phyloP scores from a whole-genome alignment of 768 basidiomycete species.

The Macrocybe gigantea region DNA sequence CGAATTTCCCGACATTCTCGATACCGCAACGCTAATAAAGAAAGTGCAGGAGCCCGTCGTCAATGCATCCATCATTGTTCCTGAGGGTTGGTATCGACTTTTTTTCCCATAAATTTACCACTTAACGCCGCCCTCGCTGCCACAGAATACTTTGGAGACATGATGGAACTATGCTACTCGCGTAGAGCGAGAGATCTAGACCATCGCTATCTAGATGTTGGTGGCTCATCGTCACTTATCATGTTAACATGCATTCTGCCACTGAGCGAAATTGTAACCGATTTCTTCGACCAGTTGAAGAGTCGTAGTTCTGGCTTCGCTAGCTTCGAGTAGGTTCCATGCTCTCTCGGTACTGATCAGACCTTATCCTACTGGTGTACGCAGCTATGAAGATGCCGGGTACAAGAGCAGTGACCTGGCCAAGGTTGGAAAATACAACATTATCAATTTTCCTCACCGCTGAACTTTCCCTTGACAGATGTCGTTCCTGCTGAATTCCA shows the following conservation, averaged over 20 bases:
- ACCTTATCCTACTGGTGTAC: constrained; percentile 1
- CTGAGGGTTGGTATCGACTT: constrained; percentile 56
- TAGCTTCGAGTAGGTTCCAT: constrained; percentile 73
- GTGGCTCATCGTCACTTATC: constrained; percentile 52
- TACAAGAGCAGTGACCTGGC: constrained; percentile 77
- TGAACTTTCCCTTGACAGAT: constrained; percentile 44
- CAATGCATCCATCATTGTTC: constrained; percentile 89
- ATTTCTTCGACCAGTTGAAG: constrained; percentile 95
- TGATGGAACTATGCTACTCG: constrained; percentile 90
- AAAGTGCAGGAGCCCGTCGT: constrained; percentile 91
- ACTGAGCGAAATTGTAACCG: constrained; percentile 86
- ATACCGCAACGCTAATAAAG: constrained; percentile 53
- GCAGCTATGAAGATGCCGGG: constrained; percentile 91
- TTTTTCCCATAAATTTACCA: neutral
- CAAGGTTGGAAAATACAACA: constrained; percentile 49
- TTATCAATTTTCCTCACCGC: neutral
- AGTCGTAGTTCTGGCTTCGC: constrained; percentile 88
- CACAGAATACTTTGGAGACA: constrained; percentile 86
- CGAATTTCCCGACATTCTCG: constrained; percentile 84
- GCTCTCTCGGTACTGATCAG: neutral
- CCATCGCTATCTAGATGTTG: constrained; percentile 74
- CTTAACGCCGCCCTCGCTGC: constrained; percentile 1
- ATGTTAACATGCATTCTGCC: constrained; percentile 84
- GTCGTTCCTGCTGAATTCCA: constrained; percentile 82
- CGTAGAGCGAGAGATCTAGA: constrained; percentile 83